Evolutionary conservation across 495 filamentous ascomycete genomes (phyloP).

Genomic region (Hypoxylon subgilvum): DNA sequence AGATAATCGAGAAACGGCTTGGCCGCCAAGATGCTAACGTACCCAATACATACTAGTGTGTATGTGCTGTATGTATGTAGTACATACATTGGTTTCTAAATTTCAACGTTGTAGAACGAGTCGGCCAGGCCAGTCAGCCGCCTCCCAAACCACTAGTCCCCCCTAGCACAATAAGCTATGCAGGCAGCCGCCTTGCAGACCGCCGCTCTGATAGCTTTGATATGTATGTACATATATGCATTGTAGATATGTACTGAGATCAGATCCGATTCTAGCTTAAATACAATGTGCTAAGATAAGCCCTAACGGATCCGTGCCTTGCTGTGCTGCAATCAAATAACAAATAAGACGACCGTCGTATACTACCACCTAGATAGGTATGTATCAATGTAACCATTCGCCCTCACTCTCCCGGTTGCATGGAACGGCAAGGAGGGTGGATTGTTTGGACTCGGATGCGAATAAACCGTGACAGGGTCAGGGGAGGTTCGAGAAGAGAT

Average conservation of each 20-base stretch:
- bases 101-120: too few species aligned
- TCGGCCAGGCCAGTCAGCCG: too few species aligned
- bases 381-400: neutral
- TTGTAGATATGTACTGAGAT: too few species aligned
- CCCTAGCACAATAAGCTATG: too few species aligned
- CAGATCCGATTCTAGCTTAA: neutral
- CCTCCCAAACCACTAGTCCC: too few species aligned
- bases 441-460: neutral
- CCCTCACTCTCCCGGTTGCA: too few species aligned
- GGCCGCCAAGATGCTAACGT: neutral
- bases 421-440: neutral
- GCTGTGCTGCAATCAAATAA: too few species aligned
- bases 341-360: neutral
- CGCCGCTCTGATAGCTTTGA: neutral
- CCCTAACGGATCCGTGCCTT: neutral
- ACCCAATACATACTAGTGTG: too few species aligned
- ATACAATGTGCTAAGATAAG: conserved; percentile 1
- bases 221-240: too few species aligned
- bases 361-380: neutral
- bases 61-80: too few species aligned
- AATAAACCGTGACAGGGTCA: neutral
- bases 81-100: too few species aligned
- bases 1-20: conserved; percentile 13
- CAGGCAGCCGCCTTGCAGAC: conserved; percentile 2
- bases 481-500: neutral